phyloP scores from a whole-genome alignment of 192 early-diverging fungal species.

The Mycoemilia scoparia region DNA sequence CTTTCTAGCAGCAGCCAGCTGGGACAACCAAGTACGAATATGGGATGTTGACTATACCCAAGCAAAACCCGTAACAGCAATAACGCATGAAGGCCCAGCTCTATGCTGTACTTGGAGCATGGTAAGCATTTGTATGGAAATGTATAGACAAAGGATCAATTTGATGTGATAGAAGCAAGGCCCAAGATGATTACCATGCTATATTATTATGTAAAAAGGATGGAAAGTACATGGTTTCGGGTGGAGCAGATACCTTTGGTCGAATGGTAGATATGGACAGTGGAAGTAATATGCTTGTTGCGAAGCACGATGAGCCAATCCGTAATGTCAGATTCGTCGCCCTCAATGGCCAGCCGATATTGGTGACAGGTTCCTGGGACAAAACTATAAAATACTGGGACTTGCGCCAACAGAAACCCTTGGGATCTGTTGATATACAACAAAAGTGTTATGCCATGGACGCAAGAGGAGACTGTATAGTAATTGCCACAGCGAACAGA shows the following conservation, averaged over 20 bases:
- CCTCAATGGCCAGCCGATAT: constrained; percentile 33
- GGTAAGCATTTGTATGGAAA: constrained; percentile 16
- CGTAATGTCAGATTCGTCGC: constrained; percentile 56
- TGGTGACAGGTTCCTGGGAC: constrained; percentile 91
- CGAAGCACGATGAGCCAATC: constrained; percentile 82
- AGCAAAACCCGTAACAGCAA: constrained; percentile 59
- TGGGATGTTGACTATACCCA: constrained; percentile 74
- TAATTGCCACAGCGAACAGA: too few relatives aligned
- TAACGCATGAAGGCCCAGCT: constrained; percentile 64
- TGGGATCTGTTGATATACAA: constrained; percentile 50
- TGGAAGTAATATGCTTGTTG: constrained; percentile 65
- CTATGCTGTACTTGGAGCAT: constrained; percentile 67
- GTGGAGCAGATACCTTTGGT: constrained; percentile 77
- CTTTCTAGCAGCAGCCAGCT: constrained; percentile 70
- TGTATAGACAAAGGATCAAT: background rate
- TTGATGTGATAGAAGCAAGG: too few relatives aligned
- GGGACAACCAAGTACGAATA: constrained; percentile 76
- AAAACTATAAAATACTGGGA: constrained; percentile 98
- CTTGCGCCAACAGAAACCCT: constrained; percentile 54
- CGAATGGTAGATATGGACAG: constrained; percentile 70
- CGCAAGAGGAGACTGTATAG: constrained; percentile 52
- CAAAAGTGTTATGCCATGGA: constrained; percentile 90
- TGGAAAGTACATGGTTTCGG: constrained; percentile 75
- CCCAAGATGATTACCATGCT: constrained; percentile 1
- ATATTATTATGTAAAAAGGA: constrained; percentile 40